Conservation (phyloP, 257 asterid genomes). For the Vinca minor region DNA sequence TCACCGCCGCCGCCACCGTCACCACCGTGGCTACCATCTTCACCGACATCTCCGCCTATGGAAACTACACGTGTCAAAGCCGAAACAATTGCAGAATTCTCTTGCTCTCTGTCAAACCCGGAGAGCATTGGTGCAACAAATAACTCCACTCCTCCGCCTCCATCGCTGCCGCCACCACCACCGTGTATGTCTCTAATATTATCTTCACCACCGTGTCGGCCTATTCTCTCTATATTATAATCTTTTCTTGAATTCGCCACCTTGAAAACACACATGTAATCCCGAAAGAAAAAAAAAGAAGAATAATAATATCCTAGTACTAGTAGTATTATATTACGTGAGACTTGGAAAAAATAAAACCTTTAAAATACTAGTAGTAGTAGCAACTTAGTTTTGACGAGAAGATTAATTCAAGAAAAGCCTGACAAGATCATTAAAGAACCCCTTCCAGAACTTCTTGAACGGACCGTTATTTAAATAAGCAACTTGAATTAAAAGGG, state of each 20-base stretch:
- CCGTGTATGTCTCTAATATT: neutral
- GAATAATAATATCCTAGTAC: neutral
- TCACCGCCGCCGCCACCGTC: no score
- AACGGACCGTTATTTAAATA: slow-evolving; percentile 22
- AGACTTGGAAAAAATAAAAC: no score
- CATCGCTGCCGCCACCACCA: neutral
- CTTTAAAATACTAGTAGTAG: neutral
- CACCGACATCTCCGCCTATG: neutral
- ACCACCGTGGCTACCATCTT: no score
- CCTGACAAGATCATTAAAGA: neutral
- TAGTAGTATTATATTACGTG: neutral
- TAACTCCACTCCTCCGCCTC: slow-evolving; percentile 1
- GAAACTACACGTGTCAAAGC: slow-evolving; percentile 60
- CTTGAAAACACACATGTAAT: slow-evolving; percentile 23
- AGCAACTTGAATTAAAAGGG: slow-evolving; percentile 1
- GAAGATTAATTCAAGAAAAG: no score
- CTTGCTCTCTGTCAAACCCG: slow-evolving; percentile 41
- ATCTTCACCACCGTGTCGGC: no score
- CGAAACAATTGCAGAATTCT: slow-evolving; percentile 70
- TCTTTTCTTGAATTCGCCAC: slow-evolving; percentile 27
- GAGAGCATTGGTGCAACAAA: slow-evolving; percentile 21
- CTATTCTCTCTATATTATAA: neutral
- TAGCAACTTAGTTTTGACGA: slow-evolving; percentile 22
- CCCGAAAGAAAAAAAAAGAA: neutral
- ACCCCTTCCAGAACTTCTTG: neutral